A percentile compares a stretch with the other conserved stretches of the same genome.
phyloP scores from a whole-genome alignment of 495 filamentous ascomycete genomes.

The Annulohypoxylon moriforme region DNA sequence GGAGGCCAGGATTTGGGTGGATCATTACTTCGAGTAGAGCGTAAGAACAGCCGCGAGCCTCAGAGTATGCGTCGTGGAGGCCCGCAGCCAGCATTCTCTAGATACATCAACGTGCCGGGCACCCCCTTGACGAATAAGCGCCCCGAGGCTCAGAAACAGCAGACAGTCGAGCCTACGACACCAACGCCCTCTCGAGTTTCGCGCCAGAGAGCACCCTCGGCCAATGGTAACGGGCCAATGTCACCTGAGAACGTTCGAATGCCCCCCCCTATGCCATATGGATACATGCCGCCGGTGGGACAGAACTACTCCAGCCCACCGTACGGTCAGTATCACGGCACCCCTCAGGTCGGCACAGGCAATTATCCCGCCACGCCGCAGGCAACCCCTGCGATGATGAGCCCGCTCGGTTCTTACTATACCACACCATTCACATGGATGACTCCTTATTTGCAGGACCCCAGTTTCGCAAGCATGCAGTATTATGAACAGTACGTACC shows the following conservation, averaged over 20 bases:
- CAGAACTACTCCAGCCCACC: constrained; percentile 9
- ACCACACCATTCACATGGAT: constrained; percentile 19
- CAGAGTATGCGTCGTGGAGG: constrained; percentile 2
- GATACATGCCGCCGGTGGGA: not conserved
- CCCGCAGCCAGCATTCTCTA: not conserved
- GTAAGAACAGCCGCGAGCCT: constrained; percentile 28
- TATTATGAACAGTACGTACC: constrained; percentile 7
- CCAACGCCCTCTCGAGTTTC: not conserved
- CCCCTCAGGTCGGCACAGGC: not conserved
- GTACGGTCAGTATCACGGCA: not conserved
- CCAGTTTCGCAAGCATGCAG: constrained; percentile 7
- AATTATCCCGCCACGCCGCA: constrained; percentile 26
- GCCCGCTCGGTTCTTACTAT: constrained; percentile 16
- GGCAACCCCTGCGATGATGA: constrained; percentile 19
- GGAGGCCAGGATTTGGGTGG: constrained; percentile 13
- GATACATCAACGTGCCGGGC: not conserved
- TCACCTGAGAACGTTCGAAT: constrained; percentile 1
- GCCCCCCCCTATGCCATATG: not conserved
- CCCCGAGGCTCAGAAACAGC: not conserved
- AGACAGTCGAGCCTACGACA: constrained; percentile 7
- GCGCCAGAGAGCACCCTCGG: not conserved
- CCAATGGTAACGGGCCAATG: not conserved
- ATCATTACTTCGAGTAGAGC: constrained; percentile 31
- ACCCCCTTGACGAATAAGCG: not conserved
- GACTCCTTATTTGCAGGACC: constrained; percentile 38